Evolutionary conservation across 169 alveolate species (phyloP).

Genomic region (Eimeria maxima): DNA sequence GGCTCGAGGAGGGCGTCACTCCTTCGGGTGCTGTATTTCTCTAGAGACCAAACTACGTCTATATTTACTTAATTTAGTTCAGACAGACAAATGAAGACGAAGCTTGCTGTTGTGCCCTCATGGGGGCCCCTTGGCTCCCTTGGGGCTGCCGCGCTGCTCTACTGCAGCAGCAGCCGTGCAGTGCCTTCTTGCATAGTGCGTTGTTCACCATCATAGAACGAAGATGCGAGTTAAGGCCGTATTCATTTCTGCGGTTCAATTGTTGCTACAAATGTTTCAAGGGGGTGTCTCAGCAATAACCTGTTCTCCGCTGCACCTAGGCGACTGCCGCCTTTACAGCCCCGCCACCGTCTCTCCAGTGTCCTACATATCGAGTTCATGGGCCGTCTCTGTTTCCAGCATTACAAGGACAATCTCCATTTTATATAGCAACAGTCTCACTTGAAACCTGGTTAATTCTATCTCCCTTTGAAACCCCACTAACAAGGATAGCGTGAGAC

Average conservation of each 20-base stretch:
- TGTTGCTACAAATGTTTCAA: not conserved
- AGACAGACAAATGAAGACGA: not conserved
- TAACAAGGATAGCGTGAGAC: not conserved
- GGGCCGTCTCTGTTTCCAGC: not conserved
- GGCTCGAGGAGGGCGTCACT: not conserved
- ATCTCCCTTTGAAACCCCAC: not conserved
- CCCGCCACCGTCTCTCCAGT: conserved; percentile 54
- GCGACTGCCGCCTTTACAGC: conserved; percentile 23
- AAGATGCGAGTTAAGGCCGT: not conserved
- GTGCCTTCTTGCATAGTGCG: not conserved
- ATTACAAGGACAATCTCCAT: not conserved
- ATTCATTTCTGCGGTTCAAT: not conserved
- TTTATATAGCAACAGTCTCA: not conserved
- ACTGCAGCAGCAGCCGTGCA: not conserved
- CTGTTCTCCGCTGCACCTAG: not conserved
- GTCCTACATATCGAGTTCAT: not conserved
- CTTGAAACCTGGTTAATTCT: not conserved
- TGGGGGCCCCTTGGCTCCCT: conserved; percentile 27
- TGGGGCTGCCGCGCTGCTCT: conserved; percentile 39
- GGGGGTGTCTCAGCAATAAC: not conserved
- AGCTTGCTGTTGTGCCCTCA: not conserved
- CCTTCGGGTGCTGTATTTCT: not conserved
- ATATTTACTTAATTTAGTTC: not conserved
- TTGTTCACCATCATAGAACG: not conserved
- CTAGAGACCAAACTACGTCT: not conserved